A percentile compares a stretch with the other conserved stretches of the same genome.
Evolutionary conservation across 1,284 basidiomycete genomes (phyloP).

Genomic region (Apiotrichum domesticum): DNA sequence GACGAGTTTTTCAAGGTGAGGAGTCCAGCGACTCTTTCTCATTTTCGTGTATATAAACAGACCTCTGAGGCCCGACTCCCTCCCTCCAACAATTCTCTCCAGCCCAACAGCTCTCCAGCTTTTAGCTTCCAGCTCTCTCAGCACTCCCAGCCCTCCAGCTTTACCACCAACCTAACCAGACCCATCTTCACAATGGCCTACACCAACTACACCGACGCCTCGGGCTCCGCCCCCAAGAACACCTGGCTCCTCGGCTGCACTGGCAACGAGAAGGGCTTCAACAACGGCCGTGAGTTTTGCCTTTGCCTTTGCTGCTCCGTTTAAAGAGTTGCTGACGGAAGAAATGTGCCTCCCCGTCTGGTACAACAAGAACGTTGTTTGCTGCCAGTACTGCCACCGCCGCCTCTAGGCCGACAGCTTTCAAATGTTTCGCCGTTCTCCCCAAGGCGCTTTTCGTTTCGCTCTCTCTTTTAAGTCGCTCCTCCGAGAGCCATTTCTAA

Average conservation of each 20-base stretch:
- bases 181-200: neutral
- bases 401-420: neutral
- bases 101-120: too few species aligned
- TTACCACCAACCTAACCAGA: neutral
- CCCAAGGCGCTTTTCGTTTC: too few species aligned
- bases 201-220: too few species aligned
- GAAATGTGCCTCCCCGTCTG: neutral
- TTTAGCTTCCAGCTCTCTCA: too few species aligned
- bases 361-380: neutral
- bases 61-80: too few species aligned
- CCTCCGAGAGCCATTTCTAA: too few species aligned
- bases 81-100: too few species aligned
- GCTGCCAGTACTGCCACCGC: slow-evolving; percentile 2
- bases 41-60: too few species aligned
- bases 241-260: neutral
- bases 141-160: neutral
- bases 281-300: neutral
- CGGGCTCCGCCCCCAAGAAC: neutral
- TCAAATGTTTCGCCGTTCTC: too few species aligned
- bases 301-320: neutral
- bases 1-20: too few species aligned
- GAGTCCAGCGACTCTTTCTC: too few species aligned
- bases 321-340: neutral
- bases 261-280: neutral
- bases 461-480: too few species aligned